Base-by-base conservation (phyloP, 179 eudicot genomes). In the Amaranthus tricolor region DNA sequence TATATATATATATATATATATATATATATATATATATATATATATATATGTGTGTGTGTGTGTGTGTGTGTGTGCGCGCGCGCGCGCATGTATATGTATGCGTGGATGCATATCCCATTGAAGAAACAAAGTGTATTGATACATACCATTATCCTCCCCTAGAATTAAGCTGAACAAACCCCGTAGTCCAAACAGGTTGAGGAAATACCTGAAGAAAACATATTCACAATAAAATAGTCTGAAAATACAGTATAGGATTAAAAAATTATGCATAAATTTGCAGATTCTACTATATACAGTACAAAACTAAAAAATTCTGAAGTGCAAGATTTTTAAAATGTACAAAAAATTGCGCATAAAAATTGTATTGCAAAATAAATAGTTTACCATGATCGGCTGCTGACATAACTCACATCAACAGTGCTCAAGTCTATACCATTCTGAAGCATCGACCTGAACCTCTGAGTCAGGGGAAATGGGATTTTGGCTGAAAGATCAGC, bases 401-500 rank as follows among this genome's bases (percentile, higher is more conserved):
- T 94, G 66, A 94, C 97, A 76, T 94, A 94, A 86, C 98, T 92
- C 84, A 94, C 98, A 89, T 94, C 93, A 68, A 94, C 97, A 49
- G 97, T 94, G 87, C 97, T 92, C 82, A 92, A 85, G 77, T 94
- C 97, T 69, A 92, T 92, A 66, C 98, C 98, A 79, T 94, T 92
- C 76, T 92, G 95, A 75, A 94, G 78, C 97, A 94, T 94, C 59
- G 90, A 85, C 82, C 98, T 90, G 84, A 94, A 94, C 84, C 98
- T 90, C 84, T 94, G 98, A 65, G 98, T 92, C 79, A 92, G 85
- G 49, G 98, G 97, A 79, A 94, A 94, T 11, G 97, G 98, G 81
- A 94, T 94, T 84, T 94, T 92, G 66, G 98, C 98, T 94, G 97
- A 62, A 50, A 70, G 75, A 48, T 56, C 20, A 76, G 57, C 20